These are phyloP conservation scores for Paramyrothecium roridum DNA, from an alignment of 2,329 filamentous ascomycete genomes.

Conservation along the genomic window DNA sequence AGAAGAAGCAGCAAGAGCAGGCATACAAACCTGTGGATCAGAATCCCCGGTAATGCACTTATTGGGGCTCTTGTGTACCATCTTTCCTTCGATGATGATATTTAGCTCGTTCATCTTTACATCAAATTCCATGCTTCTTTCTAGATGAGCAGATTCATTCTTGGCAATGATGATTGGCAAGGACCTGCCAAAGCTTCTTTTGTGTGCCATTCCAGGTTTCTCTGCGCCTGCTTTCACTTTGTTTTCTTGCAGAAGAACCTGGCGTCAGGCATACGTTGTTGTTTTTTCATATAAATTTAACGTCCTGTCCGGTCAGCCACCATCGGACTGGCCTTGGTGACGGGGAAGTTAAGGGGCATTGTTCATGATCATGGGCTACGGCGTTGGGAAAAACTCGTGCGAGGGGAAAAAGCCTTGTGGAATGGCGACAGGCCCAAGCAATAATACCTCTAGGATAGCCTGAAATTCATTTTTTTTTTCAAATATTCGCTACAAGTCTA, in stretches of 20 bases:
- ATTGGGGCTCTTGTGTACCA: background rate
- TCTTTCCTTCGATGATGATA: background rate
- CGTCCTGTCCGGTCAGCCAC: background rate
- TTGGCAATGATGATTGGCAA: background rate
- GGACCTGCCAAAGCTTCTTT: background rate
- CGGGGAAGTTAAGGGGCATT: background rate
- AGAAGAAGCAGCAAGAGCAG: constrained; percentile 18
- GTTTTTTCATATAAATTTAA: background rate
- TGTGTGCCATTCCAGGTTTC: background rate
- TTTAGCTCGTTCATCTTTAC: background rate
- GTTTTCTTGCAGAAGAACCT: background rate
- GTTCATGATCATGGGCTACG: background rate
- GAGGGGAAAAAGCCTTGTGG: background rate
- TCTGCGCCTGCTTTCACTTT: background rate
- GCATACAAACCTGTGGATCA: constrained; percentile 34
- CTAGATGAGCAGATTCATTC: background rate
- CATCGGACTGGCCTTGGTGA: background rate
- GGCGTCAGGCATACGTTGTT: background rate
- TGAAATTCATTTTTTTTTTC: background rate
- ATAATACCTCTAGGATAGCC: background rate
- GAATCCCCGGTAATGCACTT: constrained; percentile 11
- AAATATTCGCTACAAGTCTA: too few species aligned
- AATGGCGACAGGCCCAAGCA: background rate
- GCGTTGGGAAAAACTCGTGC: background rate
- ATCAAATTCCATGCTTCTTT: background rate